Percentiles rank a stretch among this genome's conserved stretches.
These are phyloP conservation scores for Pulveroboletus sp. DNA, from an alignment of 768 basidiomycete genomes.

Conservation along the genomic window DNA sequence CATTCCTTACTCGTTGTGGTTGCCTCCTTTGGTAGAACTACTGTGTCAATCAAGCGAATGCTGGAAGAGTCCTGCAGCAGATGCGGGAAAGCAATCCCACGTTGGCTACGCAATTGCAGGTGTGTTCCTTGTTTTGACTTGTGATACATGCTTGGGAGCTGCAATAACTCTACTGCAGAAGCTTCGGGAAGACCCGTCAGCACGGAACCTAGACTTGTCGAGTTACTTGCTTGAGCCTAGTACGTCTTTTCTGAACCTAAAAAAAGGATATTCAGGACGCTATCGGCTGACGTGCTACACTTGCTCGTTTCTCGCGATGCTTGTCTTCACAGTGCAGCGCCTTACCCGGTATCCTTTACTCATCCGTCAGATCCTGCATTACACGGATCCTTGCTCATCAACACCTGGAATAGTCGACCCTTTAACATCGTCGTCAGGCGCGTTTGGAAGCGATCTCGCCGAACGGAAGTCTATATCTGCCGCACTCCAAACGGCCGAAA, in stretches of 20 bases:
- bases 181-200: conserved; percentile 71
- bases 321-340: conserved; percentile 69
- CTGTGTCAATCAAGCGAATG: conserved; percentile 82
- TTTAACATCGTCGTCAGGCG: not conserved
- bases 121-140: conserved; percentile 26
- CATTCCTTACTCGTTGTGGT: not conserved
- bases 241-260: conserved; percentile 34
- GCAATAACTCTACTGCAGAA: conserved; percentile 38
- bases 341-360: conserved; percentile 92
- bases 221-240: conserved; percentile 91
- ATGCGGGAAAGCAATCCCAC: conserved; percentile 63
- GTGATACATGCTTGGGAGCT: not conserved
- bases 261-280: too few species aligned
- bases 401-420: not conserved
- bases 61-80: conserved; percentile 71
- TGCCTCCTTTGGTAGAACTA: conserved; percentile 54
- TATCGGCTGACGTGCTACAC: not conserved
- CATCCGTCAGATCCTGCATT: conserved; percentile 77
- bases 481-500: conserved; percentile 63
- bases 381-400: conserved; percentile 53
- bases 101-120: conserved; percentile 64
- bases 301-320: not conserved
- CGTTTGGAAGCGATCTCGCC: conserved; percentile 23
- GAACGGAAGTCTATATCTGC: conserved; percentile 53
- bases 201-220: conserved; percentile 80